phyloP scores from a whole-genome alignment of 805 yeast genomes.

The Candida broadrunensis region DNA sequence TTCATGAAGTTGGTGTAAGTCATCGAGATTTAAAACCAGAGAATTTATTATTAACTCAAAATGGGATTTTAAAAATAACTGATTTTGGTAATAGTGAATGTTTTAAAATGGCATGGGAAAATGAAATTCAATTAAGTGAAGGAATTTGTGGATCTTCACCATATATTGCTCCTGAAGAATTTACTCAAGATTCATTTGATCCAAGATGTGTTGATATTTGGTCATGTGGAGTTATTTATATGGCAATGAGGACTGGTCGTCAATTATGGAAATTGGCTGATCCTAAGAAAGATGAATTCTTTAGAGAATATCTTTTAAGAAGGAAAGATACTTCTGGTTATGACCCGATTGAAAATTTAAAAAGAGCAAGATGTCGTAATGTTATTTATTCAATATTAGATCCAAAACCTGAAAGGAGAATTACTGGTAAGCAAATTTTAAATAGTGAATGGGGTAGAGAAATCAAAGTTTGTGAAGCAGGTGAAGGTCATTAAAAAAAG shows the following conservation, averaged over 20 bases:
- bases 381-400: constrained; percentile 92
- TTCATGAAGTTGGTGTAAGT: constrained; percentile 88
- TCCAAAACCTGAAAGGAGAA: constrained; percentile 84
- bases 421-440: constrained; percentile 82
- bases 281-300: constrained; percentile 74
- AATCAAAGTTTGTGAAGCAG: constrained; percentile 74
- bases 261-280: constrained; percentile 89
- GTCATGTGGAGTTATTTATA: constrained; percentile 90
- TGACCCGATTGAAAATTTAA: constrained; percentile 83
- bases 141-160: constrained; percentile 88
- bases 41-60: constrained; percentile 68
- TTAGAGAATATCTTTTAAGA: constrained; percentile 66
- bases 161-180: constrained; percentile 89
- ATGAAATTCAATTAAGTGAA: constrained; percentile 61
- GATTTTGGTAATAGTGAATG: constrained; percentile 89
- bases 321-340: constrained; percentile 83
- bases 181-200: constrained; percentile 63
- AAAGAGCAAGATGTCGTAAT: constrained; percentile 85
- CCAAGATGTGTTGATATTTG: constrained; percentile 83
- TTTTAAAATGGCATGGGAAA: constrained; percentile 82
- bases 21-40: constrained; percentile 92
- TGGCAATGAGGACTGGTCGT: constrained; percentile 94
- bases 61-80: constrained; percentile 74
- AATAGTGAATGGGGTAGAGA: constrained; percentile 96
- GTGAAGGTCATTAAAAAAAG: constrained; percentile 32